Conservation (phyloP, 2,329 filamentous ascomycete genomes). For the Cordyceps javanica region DNA sequence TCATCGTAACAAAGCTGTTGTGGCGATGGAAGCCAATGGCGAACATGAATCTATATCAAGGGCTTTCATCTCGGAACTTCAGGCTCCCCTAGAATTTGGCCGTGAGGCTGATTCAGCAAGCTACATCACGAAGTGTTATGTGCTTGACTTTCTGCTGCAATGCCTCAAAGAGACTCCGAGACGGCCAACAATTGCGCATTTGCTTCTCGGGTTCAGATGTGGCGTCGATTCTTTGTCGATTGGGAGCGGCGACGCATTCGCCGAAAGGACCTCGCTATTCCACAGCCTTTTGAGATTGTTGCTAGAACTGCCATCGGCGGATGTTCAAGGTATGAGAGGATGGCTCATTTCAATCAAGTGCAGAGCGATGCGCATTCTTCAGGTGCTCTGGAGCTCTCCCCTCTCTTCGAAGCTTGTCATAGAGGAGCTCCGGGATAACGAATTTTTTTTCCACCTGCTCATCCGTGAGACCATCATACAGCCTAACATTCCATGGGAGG, state of each 20-base stretch:
- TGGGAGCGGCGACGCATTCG: constrained; percentile 63
- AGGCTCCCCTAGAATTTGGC: constrained; percentile 64
- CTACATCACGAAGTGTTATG: constrained; percentile 75
- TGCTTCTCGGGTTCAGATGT: constrained; percentile 82
- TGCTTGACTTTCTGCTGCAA: constrained; percentile 78
- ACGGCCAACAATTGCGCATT: constrained; percentile 81
- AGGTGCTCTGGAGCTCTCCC: constrained; percentile 76
- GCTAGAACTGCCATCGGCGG: constrained; percentile 59
- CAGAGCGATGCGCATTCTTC: constrained; percentile 65
- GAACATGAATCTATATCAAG: constrained; percentile 74
- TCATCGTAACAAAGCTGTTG: constrained; percentile 77
- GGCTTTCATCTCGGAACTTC: constrained; percentile 64
- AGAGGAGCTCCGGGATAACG: constrained; percentile 70
- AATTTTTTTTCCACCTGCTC: constrained; percentile 74
- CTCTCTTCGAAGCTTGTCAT: constrained; percentile 71
- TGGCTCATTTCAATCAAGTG: constrained; percentile 67
- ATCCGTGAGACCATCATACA: constrained; percentile 65
- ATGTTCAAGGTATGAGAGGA: constrained; percentile 54
- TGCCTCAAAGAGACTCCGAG: constrained; percentile 70
- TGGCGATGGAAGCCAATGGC: constrained; percentile 76
- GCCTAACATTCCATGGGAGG: constrained; percentile 68
- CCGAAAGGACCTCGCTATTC: constrained; percentile 68
- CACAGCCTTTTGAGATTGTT: constrained; percentile 73
- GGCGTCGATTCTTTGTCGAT: constrained; percentile 64
- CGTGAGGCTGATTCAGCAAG: constrained; percentile 62